Evolutionary conservation across 768 basidiomycete species (phyloP).

Genomic region (Epithele typhae): DNA sequence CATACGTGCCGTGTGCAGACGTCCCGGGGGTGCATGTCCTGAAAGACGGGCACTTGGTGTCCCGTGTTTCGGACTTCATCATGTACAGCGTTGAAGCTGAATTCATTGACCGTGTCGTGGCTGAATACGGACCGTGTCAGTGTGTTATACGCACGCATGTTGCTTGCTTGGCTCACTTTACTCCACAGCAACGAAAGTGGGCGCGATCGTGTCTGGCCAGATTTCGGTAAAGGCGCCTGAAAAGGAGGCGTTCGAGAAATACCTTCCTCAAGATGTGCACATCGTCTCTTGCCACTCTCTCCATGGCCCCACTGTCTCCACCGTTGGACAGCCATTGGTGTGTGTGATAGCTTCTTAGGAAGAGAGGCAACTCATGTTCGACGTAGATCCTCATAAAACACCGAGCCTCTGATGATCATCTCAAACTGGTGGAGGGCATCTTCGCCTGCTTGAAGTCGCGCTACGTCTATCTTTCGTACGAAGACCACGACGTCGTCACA

Average conservation of each 20-base stretch:
- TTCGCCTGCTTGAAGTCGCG: constrained; percentile 77
- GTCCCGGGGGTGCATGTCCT: constrained; percentile 63
- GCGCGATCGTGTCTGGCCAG: constrained; percentile 91
- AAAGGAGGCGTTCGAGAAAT: constrained; percentile 79
- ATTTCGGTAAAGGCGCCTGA: constrained; percentile 98
- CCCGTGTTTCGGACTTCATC: constrained; percentile 88
- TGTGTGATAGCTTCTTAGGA: constrained; percentile 2
- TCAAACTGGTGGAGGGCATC: constrained; percentile 76
- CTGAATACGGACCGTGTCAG: constrained; percentile 88
- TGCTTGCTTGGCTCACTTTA: background rate
- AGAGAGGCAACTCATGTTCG: background rate
- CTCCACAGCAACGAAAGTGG: constrained; percentile 76
- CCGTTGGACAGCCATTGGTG: constrained; percentile 88
- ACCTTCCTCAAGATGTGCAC: constrained; percentile 80
- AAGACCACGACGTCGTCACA: constrained; percentile 93
- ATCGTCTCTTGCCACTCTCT: constrained; percentile 94
- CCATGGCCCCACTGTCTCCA: constrained; percentile 88
- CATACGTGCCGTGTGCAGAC: constrained; percentile 30
- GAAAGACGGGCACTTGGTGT: constrained; percentile 81
- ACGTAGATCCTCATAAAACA: constrained; percentile 83
- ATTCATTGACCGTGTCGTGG: constrained; percentile 77
- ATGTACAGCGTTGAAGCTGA: constrained; percentile 96
- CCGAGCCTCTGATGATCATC: constrained; percentile 68
- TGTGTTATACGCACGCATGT: constrained; percentile 8
- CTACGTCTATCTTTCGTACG: constrained; percentile 91